Percentiles rank a stretch among this genome's conserved stretches.
Conservation (phyloP, 257 asterid species). For the Jacaranda copaia region DNA sequence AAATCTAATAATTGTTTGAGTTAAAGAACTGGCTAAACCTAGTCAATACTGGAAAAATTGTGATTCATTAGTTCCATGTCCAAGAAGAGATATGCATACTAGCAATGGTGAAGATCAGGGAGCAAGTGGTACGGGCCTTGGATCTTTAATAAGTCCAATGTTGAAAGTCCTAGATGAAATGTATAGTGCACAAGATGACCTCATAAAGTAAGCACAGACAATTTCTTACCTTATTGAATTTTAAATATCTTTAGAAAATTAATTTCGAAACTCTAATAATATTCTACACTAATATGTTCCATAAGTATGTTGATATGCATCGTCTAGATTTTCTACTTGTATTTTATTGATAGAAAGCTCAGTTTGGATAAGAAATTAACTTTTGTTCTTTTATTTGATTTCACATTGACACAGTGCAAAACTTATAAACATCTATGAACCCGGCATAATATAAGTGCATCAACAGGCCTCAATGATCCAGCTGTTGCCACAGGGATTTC, state of each 20-base stretch:
- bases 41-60: neutral
- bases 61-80: neutral
- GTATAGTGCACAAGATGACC: slow-evolving; percentile 95
- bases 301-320: too few species aligned
- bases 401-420: slow-evolving; percentile 69
- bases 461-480: slow-evolving; percentile 92
- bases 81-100: slow-evolving; percentile 80
- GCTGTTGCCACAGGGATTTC: slow-evolving; percentile 98
- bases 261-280: slow-evolving; percentile 30
- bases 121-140: slow-evolving; percentile 99
- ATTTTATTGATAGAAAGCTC: slow-evolving; percentile 29
- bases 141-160: slow-evolving; percentile 96
- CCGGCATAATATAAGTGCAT: slow-evolving; percentile 96
- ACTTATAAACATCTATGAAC: slow-evolving; percentile 96
- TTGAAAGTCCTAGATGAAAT: slow-evolving; percentile 94
- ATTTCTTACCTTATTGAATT: slow-evolving; percentile 22
- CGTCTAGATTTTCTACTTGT: slow-evolving; percentile 9
- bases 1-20: neutral
- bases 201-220: slow-evolving; percentile 73
- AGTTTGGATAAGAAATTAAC: slow-evolving; percentile 27
- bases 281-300: slow-evolving; percentile 21
- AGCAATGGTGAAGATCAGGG: slow-evolving; percentile 99
- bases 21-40: neutral
- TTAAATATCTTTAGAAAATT: slow-evolving; percentile 26
- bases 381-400: slow-evolving; percentile 33